Conservation (phyloP, 2,329 filamentous ascomycete genomes). For the Penicillium sclerotiorum region DNA sequence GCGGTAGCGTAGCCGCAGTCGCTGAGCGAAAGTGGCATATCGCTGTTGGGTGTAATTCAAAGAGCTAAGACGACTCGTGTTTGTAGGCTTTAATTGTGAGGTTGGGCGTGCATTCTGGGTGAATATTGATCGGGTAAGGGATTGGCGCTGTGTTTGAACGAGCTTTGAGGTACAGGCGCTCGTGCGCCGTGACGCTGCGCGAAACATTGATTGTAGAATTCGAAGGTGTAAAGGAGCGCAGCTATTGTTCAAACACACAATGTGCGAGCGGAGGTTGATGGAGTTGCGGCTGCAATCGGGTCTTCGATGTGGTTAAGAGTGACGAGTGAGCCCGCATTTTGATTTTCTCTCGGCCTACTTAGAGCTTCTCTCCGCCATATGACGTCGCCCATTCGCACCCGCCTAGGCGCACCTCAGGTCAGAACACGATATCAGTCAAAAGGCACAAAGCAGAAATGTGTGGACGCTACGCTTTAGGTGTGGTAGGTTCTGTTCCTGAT, state of each 20-base stretch:
- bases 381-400: constrained; percentile 24
- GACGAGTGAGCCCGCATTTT: constrained; percentile 9
- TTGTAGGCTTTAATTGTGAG: constrained; percentile 5
- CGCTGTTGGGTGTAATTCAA: constrained; percentile 18
- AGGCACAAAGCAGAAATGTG: constrained; percentile 66
- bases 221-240: neutral
- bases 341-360: constrained; percentile 28
- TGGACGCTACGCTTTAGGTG: constrained; percentile 65
- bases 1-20: constrained; percentile 36
- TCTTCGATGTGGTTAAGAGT: neutral
- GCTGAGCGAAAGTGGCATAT: constrained; percentile 31
- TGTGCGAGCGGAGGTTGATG: neutral
- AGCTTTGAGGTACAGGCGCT: constrained; percentile 26
- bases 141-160: constrained; percentile 19
- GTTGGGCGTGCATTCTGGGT: constrained; percentile 20
- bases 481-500: constrained; percentile 50
- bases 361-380: constrained; percentile 32
- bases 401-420: too few species aligned
- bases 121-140: constrained; percentile 25
- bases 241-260: neutral
- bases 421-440: too few species aligned
- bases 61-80: constrained; percentile 1
- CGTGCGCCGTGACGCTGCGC: constrained; percentile 31
- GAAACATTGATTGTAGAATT: constrained; percentile 25
- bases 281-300: neutral